A percentile compares a stretch with the other conserved stretches of the same genome.
These are phyloP conservation scores for Amphichorda felina DNA, from an alignment of 2,329 filamentous ascomycete species.

Conservation along the genomic window DNA sequence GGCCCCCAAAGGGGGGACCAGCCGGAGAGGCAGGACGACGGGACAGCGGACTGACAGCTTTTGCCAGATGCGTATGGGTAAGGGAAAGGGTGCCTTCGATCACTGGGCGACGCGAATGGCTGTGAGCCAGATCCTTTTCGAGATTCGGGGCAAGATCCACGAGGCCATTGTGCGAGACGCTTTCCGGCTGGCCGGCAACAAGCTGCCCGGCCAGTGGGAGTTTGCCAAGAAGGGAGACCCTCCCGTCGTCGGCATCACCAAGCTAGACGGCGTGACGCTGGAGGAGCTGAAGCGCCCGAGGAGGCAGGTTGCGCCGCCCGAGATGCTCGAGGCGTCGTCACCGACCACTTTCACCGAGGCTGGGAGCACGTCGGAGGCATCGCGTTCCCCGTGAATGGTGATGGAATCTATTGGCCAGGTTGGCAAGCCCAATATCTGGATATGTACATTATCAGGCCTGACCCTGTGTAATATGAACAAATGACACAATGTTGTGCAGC, in stretches of 20 bases:
- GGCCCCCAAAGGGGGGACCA: no score
- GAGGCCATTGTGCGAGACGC: conserved; percentile 91
- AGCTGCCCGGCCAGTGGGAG: conserved; percentile 89
- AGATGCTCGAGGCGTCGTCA: conserved; percentile 19
- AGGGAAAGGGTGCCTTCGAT: conserved; percentile 95
- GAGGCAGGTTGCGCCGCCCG: conserved; percentile 43
- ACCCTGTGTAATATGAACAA: conserved; percentile 1
- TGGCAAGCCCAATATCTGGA: conserved; percentile 1
- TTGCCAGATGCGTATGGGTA: conserved; percentile 88
- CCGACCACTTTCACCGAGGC: conserved; percentile 18
- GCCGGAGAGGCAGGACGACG: no score
- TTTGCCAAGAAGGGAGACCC: conserved; percentile 90
- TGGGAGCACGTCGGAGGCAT: conserved; percentile 20
- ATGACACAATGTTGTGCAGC: neutral
- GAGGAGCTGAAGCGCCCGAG: conserved; percentile 75
- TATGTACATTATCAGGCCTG: conserved; percentile 1
- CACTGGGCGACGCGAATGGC: conserved; percentile 88
- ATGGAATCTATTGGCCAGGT: conserved; percentile 10
- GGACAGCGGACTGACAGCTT: neutral
- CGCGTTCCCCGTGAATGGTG: conserved; percentile 11
- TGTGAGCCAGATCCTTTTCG: conserved; percentile 85
- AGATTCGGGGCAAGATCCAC: conserved; percentile 83
- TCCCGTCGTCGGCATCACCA: conserved; percentile 84
- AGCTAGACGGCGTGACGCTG: conserved; percentile 72
- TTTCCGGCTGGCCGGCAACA: conserved; percentile 86